Percentiles rank a stretch among this genome's conserved stretches.
Evolutionary conservation across 2,329 filamentous ascomycete species (phyloP).

Genomic region (Cladosporium sp.): DNA sequence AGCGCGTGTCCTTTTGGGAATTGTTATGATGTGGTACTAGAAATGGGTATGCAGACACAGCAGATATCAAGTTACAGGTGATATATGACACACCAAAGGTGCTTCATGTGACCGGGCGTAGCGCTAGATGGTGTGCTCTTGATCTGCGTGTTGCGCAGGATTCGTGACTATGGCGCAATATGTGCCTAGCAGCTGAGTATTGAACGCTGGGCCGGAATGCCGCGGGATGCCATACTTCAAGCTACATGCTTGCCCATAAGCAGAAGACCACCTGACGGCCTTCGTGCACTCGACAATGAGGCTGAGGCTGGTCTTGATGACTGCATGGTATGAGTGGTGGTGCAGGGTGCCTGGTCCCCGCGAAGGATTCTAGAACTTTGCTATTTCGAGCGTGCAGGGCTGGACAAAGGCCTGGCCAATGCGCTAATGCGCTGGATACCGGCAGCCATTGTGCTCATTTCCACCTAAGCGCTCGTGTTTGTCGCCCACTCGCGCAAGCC

Average conservation of each 20-base stretch:
- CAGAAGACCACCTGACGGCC: neutral
- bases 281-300: too few relatives aligned
- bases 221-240: neutral
- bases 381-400: too few relatives aligned
- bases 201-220: neutral
- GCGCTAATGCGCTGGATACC: too few relatives aligned
- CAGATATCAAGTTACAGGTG: neutral
- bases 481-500: too few relatives aligned
- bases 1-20: neutral
- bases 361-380: too few relatives aligned
- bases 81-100: neutral
- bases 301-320: too few relatives aligned
- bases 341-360: too few relatives aligned
- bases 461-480: too few relatives aligned
- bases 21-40: neutral
- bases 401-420: too few relatives aligned
- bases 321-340: too few relatives aligned
- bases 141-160: neutral
- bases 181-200: neutral
- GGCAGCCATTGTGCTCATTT: too few relatives aligned
- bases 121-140: neutral
- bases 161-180: constrained; percentile 2
- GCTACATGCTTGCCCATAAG: neutral
- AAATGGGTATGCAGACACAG: neutral
- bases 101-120: neutral